Evolutionary conservation across 2,329 filamentous ascomycete genomes (phyloP), one percentile per base, ranked within the genome.

Genomic region (Sclerotinia spermophila): DNA sequence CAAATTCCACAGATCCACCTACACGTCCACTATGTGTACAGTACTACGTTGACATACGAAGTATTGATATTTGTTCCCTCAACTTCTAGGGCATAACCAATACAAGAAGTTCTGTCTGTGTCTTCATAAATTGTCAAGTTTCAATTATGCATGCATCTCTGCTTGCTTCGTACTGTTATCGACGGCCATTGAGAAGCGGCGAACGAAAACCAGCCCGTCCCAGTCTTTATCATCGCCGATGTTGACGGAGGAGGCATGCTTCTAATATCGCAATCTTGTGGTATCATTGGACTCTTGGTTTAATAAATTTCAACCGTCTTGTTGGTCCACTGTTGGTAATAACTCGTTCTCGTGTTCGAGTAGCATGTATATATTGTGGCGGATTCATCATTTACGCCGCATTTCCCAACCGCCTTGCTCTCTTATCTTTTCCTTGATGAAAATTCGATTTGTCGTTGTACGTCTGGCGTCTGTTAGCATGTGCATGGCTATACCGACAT

Each of bases 71-170:
- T 55, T 33, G 33, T 58, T 58, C 55, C 19, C 35, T 56, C 21
- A 19, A 58, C 55, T 11, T 35, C 55, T 58, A 19, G 58, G 55
- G 11, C 55, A 58, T 33, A 33, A 56, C 17, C 30, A 33, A 56
- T 56, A 56, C 27, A 56, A 56, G 56, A 59, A n/a, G 13, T 59
- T 35, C n/a, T 42, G 13, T 42, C n/a, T 21, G 30, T 60, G 19
- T n/a, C n/a, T 42, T 60, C n/a, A 40, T 42, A n/a, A 60, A 42
- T 60, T 42, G 58, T 42, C 38, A 60, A 60, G 58, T 60, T 60
- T 60, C 58, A 60, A 27, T 60, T 30, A 60, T 42, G 24, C n/a
- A 60, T 60, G 24, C n/a, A 58, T 58, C 10, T 53, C n/a, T 53
- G 48, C 48, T 53, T 53, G 48, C 48, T 17, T 53, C 48, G 48